Base-by-base conservation (phyloP, 164 flowering plant species). In the Taxillus chinensis region DNA sequence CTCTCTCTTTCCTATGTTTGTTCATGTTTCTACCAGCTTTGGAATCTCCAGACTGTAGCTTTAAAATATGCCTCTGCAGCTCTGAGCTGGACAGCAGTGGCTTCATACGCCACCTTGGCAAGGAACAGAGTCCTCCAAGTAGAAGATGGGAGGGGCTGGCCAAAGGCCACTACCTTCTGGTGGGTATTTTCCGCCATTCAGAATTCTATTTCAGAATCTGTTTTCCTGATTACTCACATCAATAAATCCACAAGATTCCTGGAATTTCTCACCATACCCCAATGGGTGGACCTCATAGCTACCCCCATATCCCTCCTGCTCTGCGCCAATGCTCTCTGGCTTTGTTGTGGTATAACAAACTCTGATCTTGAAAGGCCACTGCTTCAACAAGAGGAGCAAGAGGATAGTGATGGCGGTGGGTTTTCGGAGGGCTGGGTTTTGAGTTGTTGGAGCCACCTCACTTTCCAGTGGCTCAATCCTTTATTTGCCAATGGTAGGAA, bases 381-480 rank as follows among this genome's bases (percentile, higher is more conserved):
- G 2, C 78, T 87, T 57, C 61, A 54, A 12, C 63, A 64, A 7
- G 76, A 71, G 37, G 55, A 49, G 17, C 63, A 48, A 10, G 45
- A 39, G 9, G 70, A 61, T 61, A 85, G 72, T 53, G 57, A 52
- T 7, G 66, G 62, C 50, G 85, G 96, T 42, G 86, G 96, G 13
- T 45, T 85, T 50, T 27, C 27, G 27, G 27, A 27, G 27, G 27
- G 27, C 27, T 27, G 27, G 27, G 27, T 27, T 27, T 27, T 0
- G 27, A 27, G 27, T 27, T 27, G 27, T 27, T 86, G 86, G 89
- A 83, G 89, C 74, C 39, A 64, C 37, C 49, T 85, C 5, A 84
- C 84, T 5, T 89, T 91, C 59, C 61, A 9, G 41, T 91, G 93
- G 98, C 78, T 88, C 7, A 89, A 89, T 56, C 89, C 89, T 0